Percentiles rank a stretch among this genome's conserved stretches.
Conservation (phyloP, 352 stramenopile species). For the Halophytophthora polymorphica region DNA sequence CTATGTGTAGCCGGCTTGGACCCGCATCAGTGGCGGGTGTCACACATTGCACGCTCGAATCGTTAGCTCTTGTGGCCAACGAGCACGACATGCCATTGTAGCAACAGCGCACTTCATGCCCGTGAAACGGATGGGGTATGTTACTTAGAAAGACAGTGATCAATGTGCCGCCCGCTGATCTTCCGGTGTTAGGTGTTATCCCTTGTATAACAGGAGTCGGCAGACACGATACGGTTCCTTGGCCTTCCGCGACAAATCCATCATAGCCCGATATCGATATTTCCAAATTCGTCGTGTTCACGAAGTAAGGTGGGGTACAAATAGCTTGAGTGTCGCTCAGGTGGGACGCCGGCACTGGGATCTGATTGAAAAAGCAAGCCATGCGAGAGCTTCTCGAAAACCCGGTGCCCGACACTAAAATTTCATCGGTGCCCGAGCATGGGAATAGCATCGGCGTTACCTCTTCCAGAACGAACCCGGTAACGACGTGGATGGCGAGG, state of each 20-base stretch:
- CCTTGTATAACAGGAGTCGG: constrained; percentile 15
- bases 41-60: constrained; percentile 16
- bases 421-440: constrained; percentile 10
- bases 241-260: constrained; percentile 20
- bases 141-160: constrained; percentile 18
- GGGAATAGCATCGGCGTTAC: constrained; percentile 20
- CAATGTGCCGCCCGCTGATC: constrained; percentile 10
- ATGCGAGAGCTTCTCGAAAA: constrained; percentile 30
- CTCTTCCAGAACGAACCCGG: constrained; percentile 20
- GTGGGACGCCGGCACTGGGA: constrained; percentile 23
- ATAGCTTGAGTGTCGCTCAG: constrained; percentile 27
- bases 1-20: constrained; percentile 15
- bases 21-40: constrained; percentile 15
- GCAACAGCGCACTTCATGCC: constrained; percentile 26
- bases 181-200: constrained; percentile 18
- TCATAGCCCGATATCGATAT: constrained; percentile 33
- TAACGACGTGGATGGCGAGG: constrained; percentile 10
- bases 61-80: constrained; percentile 11
- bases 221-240: constrained; percentile 13
- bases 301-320: constrained; percentile 27
- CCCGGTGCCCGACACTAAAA: constrained; percentile 30
- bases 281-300: constrained; percentile 8
- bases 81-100: constrained; percentile 20
- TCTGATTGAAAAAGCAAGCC: constrained; percentile 36
- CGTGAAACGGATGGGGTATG: constrained; percentile 3